Base-by-base conservation (phyloP, 2,329 filamentous ascomycete genomes). In the Microcyclospora tardicrescens region DNA sequence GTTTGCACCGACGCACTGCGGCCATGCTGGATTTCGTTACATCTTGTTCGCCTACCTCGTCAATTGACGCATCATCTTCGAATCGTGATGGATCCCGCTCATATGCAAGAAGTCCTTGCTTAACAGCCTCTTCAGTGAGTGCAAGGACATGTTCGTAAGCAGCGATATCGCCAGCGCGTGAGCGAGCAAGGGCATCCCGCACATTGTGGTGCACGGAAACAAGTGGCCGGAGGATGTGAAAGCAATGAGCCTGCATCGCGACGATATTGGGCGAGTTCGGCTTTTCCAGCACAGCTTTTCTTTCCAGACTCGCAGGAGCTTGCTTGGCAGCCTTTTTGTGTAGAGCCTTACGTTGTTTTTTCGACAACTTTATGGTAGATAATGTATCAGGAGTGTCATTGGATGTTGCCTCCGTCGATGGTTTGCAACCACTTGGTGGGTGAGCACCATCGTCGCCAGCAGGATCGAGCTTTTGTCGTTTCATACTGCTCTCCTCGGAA, bases 241-340 rank as follows among this genome's bases (percentile, higher is more conserved):
- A 98, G 33, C 95, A 73, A 60, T 98, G 91, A 1, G 85, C 77
- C 60, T 96, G 87, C 71, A 95, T 84, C 28, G 78, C 78, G 10
- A 73, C 69, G 35, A 94, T 67, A 58, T 91, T 96, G 4, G 56
- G 68, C 16, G 72, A 70, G 3, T 56, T 59, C 65, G 74, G 52
- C 47, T 64, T 59, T 43, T 65, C 62, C 10, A 52, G 46, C 19
- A 8, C 19, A 24, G 19, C 19, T 8, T 24, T 24, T 24, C 8
- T 24, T 24, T 24, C 19, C 5, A 24, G 19, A 24, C 19, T 24
- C 8, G 19, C 19, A 24, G 19, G 19, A 24, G 19, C 19, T 24
- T 24, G 19, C 46, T 67, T 67, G 50, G 54, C 48, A 64, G 67
- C 63, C 44, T 43, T 41, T 35, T 72, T 55, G 60, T 63, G 34